Percentiles rank a stretch among this genome's conserved stretches.
Conservation (phyloP, 2,329 filamentous ascomycete genomes). For the Neobulgaria alba region DNA sequence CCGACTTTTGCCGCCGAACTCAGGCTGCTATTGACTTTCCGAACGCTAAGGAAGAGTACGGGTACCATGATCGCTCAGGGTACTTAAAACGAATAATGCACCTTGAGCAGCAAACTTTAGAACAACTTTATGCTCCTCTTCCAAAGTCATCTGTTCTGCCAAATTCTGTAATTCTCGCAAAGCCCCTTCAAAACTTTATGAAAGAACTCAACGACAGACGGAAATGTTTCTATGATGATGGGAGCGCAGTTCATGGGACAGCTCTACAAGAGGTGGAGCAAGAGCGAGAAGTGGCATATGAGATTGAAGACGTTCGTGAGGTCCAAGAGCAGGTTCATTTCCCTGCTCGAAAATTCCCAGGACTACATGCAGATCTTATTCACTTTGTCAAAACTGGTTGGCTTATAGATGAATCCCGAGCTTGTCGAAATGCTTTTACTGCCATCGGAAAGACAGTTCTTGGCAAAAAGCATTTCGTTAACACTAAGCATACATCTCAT, state of each 20-base stretch:
- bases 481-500: constrained; percentile 15
- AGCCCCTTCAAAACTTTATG: constrained; percentile 25
- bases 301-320: constrained; percentile 39
- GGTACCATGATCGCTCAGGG: constrained; percentile 27
- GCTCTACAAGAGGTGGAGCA: constrained; percentile 47
- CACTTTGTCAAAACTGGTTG: constrained; percentile 38
- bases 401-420: constrained; percentile 30
- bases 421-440: constrained; percentile 35
- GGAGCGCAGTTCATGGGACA: constrained; percentile 37
- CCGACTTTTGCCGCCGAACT: constrained; percentile 49
- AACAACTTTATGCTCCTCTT: constrained; percentile 45
- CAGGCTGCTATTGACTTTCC: constrained; percentile 39
- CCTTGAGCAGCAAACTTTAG: constrained; percentile 47
- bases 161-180: not conserved
- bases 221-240: constrained; percentile 34
- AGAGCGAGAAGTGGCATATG: constrained; percentile 38
- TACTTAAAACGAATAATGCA: constrained; percentile 41
- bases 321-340: constrained; percentile 35
- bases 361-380: constrained; percentile 39
- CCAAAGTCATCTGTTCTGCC: constrained; percentile 12
- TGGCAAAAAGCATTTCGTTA: constrained; percentile 30
- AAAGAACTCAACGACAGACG: constrained; percentile 30
- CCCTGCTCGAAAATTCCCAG: constrained; percentile 32
- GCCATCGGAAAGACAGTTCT: constrained; percentile 33
- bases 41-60: constrained; percentile 31